These are phyloP conservation scores for Gnetum montanum DNA, from an alignment of 75 land plant species.

Conservation along the genomic window DNA sequence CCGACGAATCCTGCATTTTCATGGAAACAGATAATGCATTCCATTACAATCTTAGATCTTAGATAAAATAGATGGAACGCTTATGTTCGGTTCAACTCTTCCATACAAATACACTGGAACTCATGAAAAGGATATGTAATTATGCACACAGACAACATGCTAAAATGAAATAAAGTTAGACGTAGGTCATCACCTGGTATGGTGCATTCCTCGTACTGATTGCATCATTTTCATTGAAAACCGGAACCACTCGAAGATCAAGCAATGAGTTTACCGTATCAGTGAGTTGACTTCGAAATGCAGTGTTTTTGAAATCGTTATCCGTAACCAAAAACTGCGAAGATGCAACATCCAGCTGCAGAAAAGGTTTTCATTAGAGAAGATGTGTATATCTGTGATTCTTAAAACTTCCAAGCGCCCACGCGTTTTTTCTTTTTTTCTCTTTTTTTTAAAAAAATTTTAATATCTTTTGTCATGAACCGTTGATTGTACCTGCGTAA, in stretches of 20 bases:
- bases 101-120: too few relatives aligned
- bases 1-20: slow-evolving; percentile 77
- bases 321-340: slow-evolving; percentile 94
- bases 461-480: too few relatives aligned
- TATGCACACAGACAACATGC: too few relatives aligned
- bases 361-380: too few relatives aligned
- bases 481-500: slow-evolving; percentile 98
- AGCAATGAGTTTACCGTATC: slow-evolving; percentile 72
- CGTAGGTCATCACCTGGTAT: slow-evolving; percentile 53
- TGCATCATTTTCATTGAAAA: slow-evolving; percentile 97
- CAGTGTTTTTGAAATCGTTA: slow-evolving; percentile 64
- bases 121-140: not conserved
- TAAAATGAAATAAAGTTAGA: not conserved
- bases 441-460: too few relatives aligned
- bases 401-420: too few relatives aligned
- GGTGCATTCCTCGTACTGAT: slow-evolving; percentile 83
- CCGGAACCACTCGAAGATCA: slow-evolving; percentile 63
- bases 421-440: too few relatives aligned
- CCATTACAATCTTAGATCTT: too few relatives aligned
- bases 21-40: too few relatives aligned
- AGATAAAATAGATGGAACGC: too few relatives aligned
- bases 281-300: slow-evolving; percentile 58
- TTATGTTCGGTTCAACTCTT: too few relatives aligned
- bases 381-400: not conserved
- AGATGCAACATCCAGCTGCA: slow-evolving; percentile 95